Conservation (phyloP, 1,284 basidiomycete species). For the Microbotryum saponariae region DNA sequence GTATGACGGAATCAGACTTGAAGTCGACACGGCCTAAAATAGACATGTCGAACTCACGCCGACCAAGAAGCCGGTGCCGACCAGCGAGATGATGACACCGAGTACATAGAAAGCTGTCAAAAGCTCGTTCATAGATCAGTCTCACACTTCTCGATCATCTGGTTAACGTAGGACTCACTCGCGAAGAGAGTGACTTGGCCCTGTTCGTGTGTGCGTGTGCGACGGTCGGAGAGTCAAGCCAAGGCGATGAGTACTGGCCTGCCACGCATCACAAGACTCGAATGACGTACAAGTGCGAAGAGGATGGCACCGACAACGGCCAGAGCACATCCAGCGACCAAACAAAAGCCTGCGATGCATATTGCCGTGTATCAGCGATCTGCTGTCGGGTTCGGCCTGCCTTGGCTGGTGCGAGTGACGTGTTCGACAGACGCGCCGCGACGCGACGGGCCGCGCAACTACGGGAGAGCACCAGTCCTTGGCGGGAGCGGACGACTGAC, state of each 20-base stretch:
- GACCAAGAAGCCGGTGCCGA: constrained; percentile 83
- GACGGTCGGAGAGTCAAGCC: constrained; percentile 38
- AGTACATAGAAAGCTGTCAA: constrained; percentile 66
- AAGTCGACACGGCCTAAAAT: background rate
- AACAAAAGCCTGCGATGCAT: background rate
- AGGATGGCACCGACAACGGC: constrained; percentile 73
- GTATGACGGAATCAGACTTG: too few species aligned
- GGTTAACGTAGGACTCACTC: constrained; percentile 43
- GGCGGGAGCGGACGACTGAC: background rate
- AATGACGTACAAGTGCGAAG: constrained; percentile 47
- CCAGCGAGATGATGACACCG: constrained; percentile 71
- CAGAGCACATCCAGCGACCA: constrained; percentile 47
- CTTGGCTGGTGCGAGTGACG: background rate
- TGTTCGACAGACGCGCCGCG: background rate
- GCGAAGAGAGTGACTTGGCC: constrained; percentile 68
- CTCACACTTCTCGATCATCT: background rate
- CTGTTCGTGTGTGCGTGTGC: too few species aligned
- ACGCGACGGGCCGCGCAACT: too few species aligned
- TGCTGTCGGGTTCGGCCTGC: background rate
- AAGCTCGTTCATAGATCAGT: background rate
- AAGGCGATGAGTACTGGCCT: background rate
- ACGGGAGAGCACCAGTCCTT: background rate
- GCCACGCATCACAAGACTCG: too few species aligned
- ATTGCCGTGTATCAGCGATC: background rate
- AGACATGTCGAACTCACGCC: constrained; percentile 51